A percentile compares a stretch with the other conserved stretches of the same genome.
Evolutionary conservation across 441 rosid genomes (phyloP).

Genomic region (Gossypium armourianum): DNA sequence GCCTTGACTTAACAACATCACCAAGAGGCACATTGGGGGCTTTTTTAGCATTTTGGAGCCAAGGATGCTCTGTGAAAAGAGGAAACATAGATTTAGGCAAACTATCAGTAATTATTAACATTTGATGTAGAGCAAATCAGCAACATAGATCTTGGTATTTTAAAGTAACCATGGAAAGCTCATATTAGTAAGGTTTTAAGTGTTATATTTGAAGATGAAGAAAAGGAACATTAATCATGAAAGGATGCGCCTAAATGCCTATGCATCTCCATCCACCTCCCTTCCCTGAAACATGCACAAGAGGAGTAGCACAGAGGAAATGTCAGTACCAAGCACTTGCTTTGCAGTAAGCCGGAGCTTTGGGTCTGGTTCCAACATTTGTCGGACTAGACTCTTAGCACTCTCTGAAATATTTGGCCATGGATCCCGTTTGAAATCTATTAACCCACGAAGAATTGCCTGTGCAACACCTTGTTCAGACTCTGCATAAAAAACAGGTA

Average conservation of each 20-base stretch:
- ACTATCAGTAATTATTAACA: constrained; percentile 3
- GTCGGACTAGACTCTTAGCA: constrained; percentile 76
- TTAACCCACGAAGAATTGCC: constrained; percentile 86
- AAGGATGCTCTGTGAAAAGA: constrained; percentile 62
- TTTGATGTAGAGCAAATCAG: not conserved
- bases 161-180: not conserved
- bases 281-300: not conserved
- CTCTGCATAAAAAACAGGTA: constrained; percentile 39
- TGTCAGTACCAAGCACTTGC: constrained; percentile 77
- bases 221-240: not conserved
- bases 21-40: constrained; percentile 96
- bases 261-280: not conserved
- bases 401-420: constrained; percentile 94
- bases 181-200: not conserved
- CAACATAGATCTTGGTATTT: not conserved
- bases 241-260: not conserved
- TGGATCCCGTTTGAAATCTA: constrained; percentile 94
- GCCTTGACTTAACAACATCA: constrained; percentile 86
- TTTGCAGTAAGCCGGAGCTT: constrained; percentile 81
- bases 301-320: constrained; percentile 14
- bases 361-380: constrained; percentile 96
- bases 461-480: constrained; percentile 99
- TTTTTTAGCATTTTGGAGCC: constrained; percentile 59
- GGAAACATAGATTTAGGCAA: constrained; percentile 14
- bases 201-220: not conserved